A percentile compares a stretch with the other conserved stretches of the same genome.
Evolutionary conservation across 2,329 filamentous ascomycete species (phyloP).

Genomic region (Delphinella strobiligena): DNA sequence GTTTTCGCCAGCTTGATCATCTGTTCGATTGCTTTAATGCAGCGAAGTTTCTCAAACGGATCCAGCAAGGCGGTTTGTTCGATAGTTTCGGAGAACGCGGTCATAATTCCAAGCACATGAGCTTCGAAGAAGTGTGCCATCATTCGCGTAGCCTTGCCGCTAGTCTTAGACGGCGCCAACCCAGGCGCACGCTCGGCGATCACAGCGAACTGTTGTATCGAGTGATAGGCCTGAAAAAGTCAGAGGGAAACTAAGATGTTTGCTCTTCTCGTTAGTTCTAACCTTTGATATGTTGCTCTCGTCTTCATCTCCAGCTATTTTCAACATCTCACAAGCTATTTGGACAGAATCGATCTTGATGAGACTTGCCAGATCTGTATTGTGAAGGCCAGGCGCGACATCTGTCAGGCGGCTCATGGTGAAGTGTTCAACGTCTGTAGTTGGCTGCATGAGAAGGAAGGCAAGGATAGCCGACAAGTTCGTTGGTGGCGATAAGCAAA

Average conservation of each 20-base stretch:
- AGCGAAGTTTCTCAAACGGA: conserved; percentile 55
- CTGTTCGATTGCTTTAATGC: conserved; percentile 73
- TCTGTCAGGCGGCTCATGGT: conserved; percentile 57
- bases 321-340: conserved; percentile 71
- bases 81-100: conserved; percentile 64
- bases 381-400: conserved; percentile 58
- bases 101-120: conserved; percentile 78
- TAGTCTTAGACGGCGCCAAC: conserved; percentile 29
- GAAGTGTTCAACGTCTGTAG: conserved; percentile 53
- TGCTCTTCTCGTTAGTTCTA: conserved; percentile 24
- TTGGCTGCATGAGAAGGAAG: conserved; percentile 46
- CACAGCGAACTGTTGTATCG: conserved; percentile 33
- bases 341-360: conserved; percentile 63
- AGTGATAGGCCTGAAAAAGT: conserved; percentile 29
- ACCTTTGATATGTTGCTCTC: conserved; percentile 43
- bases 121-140: conserved; percentile 67
- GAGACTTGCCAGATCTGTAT: conserved; percentile 52
- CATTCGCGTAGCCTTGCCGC: conserved; percentile 40
- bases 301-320: conserved; percentile 60
- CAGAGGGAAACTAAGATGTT: not conserved
- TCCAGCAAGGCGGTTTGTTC: conserved; percentile 41
- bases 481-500: conserved; percentile 43
- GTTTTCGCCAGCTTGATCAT: conserved; percentile 68
- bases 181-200: conserved; percentile 37
- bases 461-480: conserved; percentile 49